phyloP scores from a whole-genome alignment of 2,329 filamentous ascomycete species.

The Helotiales sp. region DNA sequence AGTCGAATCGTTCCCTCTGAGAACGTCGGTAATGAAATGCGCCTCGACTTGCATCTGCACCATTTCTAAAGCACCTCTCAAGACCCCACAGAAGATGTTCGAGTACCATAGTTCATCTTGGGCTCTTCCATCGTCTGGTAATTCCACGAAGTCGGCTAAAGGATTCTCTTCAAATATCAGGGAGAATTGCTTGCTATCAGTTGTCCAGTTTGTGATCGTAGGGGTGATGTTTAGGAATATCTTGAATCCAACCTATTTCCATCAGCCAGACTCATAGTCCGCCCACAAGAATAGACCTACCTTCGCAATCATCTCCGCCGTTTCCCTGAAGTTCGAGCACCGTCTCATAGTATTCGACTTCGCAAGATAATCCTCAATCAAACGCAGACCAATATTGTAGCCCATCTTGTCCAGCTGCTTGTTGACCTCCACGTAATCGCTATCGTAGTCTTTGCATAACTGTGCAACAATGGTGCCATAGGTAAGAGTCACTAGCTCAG shows the following conservation, averaged over 20 bases:
- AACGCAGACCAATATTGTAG: constrained; percentile 92
- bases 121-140: constrained; percentile 91
- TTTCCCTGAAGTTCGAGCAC: constrained; percentile 92
- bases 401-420: constrained; percentile 99
- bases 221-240: constrained; percentile 98
- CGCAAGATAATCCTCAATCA: constrained; percentile 97
- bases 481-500: constrained; percentile 93
- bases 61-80: constrained; percentile 93
- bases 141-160: constrained; percentile 92
- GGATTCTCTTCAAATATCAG: constrained; percentile 97
- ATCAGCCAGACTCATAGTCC: not conserved
- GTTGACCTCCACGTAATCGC: constrained; percentile 93
- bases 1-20: constrained; percentile 92
- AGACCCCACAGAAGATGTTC: constrained; percentile 91
- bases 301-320: constrained; percentile 94
- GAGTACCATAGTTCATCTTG: constrained; percentile 99
- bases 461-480: constrained; percentile 98
- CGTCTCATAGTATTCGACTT: constrained; percentile 88
- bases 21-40: constrained; percentile 90
- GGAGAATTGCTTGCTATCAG: constrained; percentile 94
- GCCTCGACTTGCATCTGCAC: constrained; percentile 99
- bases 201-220: constrained; percentile 91
- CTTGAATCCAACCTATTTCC: constrained; percentile 85
- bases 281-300: constrained; percentile 44
- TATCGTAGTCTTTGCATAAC: constrained; percentile 93